Conservation (phyloP, 2,329 filamentous ascomycete genomes). For the Zelopaecilomyces penicillatus region DNA sequence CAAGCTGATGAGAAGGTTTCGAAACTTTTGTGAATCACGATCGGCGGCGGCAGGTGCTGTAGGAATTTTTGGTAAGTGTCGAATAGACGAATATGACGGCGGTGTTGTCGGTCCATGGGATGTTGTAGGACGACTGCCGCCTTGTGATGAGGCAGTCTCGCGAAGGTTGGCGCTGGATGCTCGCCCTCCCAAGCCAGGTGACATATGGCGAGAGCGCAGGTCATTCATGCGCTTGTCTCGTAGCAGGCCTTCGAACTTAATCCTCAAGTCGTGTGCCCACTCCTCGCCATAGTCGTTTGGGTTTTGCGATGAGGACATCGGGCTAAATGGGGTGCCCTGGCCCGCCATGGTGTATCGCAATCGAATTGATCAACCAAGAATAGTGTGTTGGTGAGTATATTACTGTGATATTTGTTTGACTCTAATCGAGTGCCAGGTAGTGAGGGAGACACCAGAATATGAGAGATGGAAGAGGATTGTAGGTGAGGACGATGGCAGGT, state of each 20-base stretch:
- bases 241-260: slow-evolving; percentile 80
- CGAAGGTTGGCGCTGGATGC: slow-evolving; percentile 42
- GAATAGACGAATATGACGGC: slow-evolving; percentile 40
- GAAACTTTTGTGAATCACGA: slow-evolving; percentile 62
- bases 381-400: slow-evolving; percentile 1
- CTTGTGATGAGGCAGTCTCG: slow-evolving; percentile 23
- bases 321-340: slow-evolving; percentile 26
- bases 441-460: neutral
- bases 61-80: slow-evolving; percentile 51
- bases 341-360: slow-evolving; percentile 27
- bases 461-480: slow-evolving; percentile 1
- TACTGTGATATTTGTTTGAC: neutral
- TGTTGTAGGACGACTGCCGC: slow-evolving; percentile 37
- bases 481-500: neutral
- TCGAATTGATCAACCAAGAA: neutral
- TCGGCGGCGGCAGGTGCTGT: slow-evolving; percentile 61
- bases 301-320: slow-evolving; percentile 18
- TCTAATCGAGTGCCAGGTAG: too few relatives aligned
- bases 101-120: slow-evolving; percentile 36
- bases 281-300: slow-evolving; percentile 52
- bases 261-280: slow-evolving; percentile 70
- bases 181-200: slow-evolving; percentile 44
- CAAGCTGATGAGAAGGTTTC: slow-evolving; percentile 74
- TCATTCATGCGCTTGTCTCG: slow-evolving; percentile 83
- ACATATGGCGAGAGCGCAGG: slow-evolving; percentile 53